A percentile compares a stretch with the other conserved stretches of the same genome.
Conservation (phyloP, 2,329 filamentous ascomycete genomes). For the Talaromyces sp. region DNA sequence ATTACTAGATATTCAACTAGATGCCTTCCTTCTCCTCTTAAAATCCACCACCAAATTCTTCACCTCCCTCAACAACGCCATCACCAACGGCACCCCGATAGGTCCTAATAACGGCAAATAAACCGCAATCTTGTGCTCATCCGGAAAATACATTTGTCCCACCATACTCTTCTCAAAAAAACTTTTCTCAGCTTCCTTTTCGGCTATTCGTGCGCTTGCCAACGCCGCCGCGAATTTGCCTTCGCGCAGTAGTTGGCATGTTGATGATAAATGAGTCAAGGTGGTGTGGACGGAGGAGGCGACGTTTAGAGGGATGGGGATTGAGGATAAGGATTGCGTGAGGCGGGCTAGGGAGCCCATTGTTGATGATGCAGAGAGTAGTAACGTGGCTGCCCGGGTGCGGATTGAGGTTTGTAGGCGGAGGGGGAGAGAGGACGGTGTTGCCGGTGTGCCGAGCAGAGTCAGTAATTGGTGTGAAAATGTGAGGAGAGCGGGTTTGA, state of each 20-base stretch:
- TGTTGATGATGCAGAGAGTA: conserved; percentile 87
- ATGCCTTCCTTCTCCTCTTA: conserved; percentile 30
- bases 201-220: conserved; percentile 77
- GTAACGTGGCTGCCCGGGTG: conserved; percentile 79
- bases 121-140: conserved; percentile 96
- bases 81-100: conserved; percentile 81
- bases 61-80: conserved; percentile 79
- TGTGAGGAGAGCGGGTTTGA: conserved; percentile 79
- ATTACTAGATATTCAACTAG: not conserved
- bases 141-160: conserved; percentile 95
- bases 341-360: conserved; percentile 89
- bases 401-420: conserved; percentile 80
- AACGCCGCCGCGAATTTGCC: conserved; percentile 66
- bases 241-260: conserved; percentile 68
- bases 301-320: conserved; percentile 84
- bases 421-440: conserved; percentile 74
- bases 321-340: conserved; percentile 78
- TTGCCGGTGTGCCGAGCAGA: conserved; percentile 78
- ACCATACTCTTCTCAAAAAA: conserved; percentile 99
- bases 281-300: conserved; percentile 80
- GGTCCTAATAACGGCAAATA: conserved; percentile 90
- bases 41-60: conserved; percentile 50
- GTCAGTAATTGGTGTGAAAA: conserved; percentile 90
- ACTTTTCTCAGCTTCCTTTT: conserved; percentile 83
- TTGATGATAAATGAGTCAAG: conserved; percentile 71